Evolutionary conservation across 768 basidiomycete species (phyloP).

Genomic region (Pseudohyphozyma bogoriensis): DNA sequence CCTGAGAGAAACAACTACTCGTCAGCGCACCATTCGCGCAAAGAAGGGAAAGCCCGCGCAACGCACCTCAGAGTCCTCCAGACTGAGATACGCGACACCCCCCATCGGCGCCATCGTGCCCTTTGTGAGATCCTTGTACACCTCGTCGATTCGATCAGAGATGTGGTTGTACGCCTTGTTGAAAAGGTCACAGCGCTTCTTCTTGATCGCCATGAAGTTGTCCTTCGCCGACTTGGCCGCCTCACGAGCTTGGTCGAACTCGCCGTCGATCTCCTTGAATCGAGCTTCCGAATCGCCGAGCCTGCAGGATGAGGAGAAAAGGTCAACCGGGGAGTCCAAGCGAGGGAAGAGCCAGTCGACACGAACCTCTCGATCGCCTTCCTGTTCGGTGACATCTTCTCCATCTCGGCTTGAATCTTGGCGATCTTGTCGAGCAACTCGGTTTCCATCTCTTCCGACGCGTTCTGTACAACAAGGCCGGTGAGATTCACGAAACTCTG

Average conservation of each 20-base stretch:
- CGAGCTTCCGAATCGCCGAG: constrained; percentile 51
- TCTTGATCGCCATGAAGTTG: constrained; percentile 77
- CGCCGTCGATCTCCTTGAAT: constrained; percentile 76
- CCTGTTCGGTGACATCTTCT: constrained; percentile 89
- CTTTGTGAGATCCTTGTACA: constrained; percentile 96
- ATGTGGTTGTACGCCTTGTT: constrained; percentile 95
- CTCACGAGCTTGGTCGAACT: constrained; percentile 82
- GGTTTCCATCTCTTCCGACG: constrained; percentile 53
- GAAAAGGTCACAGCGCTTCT: constrained; percentile 66
- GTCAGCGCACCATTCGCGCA: not conserved
- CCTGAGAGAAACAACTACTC: constrained; percentile 42
- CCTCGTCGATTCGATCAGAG: constrained; percentile 82
- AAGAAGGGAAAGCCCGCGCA: not conserved
- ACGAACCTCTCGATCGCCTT: constrained; percentile 82
- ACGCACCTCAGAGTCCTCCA: constrained; percentile 87
- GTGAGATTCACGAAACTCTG: not conserved
- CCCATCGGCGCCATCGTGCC: constrained; percentile 88
- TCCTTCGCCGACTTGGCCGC: constrained; percentile 85
- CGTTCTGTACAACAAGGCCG: constrained; percentile 44
- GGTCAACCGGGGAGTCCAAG: not conserved
- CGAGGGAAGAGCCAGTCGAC: constrained; percentile 3
- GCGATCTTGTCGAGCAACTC: constrained; percentile 63
- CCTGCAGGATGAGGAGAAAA: not conserved
- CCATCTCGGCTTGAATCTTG: constrained; percentile 68
- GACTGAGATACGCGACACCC: constrained; percentile 87